Conservation (phyloP, 768 basidiomycete genomes). For the Mrakia blollopis region DNA sequence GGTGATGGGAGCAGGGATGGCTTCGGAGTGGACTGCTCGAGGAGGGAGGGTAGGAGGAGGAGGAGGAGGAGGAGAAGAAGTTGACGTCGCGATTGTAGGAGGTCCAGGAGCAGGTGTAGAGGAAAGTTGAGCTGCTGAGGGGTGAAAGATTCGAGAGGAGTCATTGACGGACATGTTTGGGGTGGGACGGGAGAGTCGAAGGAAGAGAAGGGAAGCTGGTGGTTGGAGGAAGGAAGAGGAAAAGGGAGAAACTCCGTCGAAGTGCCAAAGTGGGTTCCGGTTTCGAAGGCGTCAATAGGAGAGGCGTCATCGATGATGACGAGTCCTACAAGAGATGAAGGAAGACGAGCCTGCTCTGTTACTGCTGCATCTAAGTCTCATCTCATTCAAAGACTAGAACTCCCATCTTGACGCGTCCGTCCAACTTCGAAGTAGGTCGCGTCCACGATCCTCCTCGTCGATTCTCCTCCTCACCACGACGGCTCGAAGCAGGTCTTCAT, state of each 20-base stretch:
- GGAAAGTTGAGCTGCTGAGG: neutral
- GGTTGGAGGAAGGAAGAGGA: neutral
- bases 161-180: slow-evolving; percentile 8
- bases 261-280: no score
- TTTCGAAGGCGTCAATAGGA: no score
- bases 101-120: neutral
- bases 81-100: neutral
- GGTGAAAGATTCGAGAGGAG: slow-evolving; percentile 8
- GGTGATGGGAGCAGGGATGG: neutral
- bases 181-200: neutral
- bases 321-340: no score
- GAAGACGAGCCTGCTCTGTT: no score
- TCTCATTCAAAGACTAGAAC: no score
- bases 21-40: neutral
- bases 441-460: no score
- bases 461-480: no score
- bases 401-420: no score
- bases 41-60: neutral
- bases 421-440: no score
- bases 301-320: no score
- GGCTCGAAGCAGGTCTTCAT: no score
- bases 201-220: neutral
- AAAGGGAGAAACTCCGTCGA: neutral
- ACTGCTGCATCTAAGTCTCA: no score
- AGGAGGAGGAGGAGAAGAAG: neutral